Evolutionary conservation across 2,329 filamentous ascomycete genomes (phyloP), one percentile per base, ranked within the genome.

Genomic region (Aureobasidium sp.): DNA sequence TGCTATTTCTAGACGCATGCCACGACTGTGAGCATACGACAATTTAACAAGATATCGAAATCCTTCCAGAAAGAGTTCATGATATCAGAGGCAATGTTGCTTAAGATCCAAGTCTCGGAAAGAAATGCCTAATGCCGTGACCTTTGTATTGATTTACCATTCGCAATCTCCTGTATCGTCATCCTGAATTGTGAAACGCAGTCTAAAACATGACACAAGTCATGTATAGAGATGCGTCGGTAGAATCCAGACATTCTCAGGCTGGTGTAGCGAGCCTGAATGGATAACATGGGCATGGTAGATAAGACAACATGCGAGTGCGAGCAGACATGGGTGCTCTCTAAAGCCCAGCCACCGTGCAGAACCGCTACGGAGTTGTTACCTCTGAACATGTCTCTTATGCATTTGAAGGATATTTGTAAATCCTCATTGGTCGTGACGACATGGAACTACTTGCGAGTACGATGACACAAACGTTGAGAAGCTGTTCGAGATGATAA

Each of bases 61-160:
- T 34, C 26, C 39, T 57, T 57, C 53, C 53, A 57, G 53, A 57
- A 57, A 36, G 37, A 57, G 53, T 46, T n/a, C 41, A 12, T 36
- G 27, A n/a, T 44, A 57, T 44, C 26, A 46, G 13, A 23, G 53
- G n/a, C 52, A 36, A n/a, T 41, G 37, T 20, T 57, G 39, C 17
- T 57, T 17, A 20, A 23, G 39, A 15, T 23, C 29, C 26, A 13
- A 34, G 29, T 26, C 39, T 57, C 53, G 53, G 53, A 32, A 34
- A 5, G 8, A 34, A 26, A 17, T 46, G 39, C 39, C 17, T 41
- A 29, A 44, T 57, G 12, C 27, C 12, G 12, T 46, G 29, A 17
- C 13, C 27, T 46, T 6, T 46, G 51, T 55, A 42, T 42, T 32
- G 37, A 57, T 57, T 46, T 44, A 26, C 41, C 27, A 46, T 39